Evolutionary conservation across 78 protist species (phyloP), one percentile per base, ranked within the genome.

Genomic region (Dictyostelium firmibasis): DNA sequence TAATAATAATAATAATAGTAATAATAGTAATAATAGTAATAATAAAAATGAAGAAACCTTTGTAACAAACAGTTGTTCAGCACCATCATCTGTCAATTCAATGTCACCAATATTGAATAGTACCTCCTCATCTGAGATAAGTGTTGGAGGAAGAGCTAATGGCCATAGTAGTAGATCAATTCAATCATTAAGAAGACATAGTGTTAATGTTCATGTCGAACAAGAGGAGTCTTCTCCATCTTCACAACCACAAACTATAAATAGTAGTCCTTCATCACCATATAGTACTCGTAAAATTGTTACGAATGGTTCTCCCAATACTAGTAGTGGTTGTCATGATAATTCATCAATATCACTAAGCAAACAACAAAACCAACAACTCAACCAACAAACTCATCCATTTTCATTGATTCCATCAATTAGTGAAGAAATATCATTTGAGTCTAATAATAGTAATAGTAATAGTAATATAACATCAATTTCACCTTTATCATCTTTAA

Each of bases 31-130:
- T 38, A 38, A 4, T 20, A 35, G 20, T 72, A 72, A 72, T 72
- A 27, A 72, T 35, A 29, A 25, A 50, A 50, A 50, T 50, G 62
- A 50, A 50, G 62, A 50, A 50, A 2, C 62, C 3, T 11, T 16
- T 18, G 62, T 50, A 16, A 50, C 62, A 50, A 64, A 70, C 31
- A 31, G 77, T 70, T 13, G 36, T 70, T 70, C 77, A 14, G 77
- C 77, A 27, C 44, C 82, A 76, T 76, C 82, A 76, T 76, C 82
- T 20, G 53, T 38, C 20, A 20, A 38, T 38, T 31, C 82, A 76
- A 16, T 23, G 13, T 76, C 82, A 76, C 44, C 82, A 33, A 76
- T 38, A 5, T 76, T 76, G 29, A 70, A 70, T 70, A 70, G 77
- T 70, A 3, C 76, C 31, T 27, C 38, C 5, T 27, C 33, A 27